phyloP scores from a whole-genome alignment of 441 rosid genomes.

The Jatropha podagrica region DNA sequence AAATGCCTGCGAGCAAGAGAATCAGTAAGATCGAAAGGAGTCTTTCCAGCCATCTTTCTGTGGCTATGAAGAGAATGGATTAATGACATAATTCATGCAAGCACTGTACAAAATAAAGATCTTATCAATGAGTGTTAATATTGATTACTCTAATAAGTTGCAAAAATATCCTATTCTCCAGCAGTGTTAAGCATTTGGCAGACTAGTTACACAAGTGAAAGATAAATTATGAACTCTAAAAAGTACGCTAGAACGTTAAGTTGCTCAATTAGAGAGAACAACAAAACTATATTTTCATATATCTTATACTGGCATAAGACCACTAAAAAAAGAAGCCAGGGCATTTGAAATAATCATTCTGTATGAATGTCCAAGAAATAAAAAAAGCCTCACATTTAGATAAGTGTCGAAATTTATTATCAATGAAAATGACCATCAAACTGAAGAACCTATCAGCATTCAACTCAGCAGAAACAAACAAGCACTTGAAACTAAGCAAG shows the following conservation, averaged over 20 bases:
- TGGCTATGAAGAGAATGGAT: constrained; percentile 1
- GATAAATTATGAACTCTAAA: background rate
- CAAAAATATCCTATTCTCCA: background rate
- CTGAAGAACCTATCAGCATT: background rate
- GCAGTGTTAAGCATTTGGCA: background rate
- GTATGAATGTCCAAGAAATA: too few species aligned
- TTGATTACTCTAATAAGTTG: background rate
- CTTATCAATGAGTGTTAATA: background rate
- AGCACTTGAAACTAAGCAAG: background rate
- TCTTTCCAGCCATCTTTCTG: background rate
- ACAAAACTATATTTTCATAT: too few species aligned
- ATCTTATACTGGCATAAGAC: too few species aligned
- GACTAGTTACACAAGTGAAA: background rate
- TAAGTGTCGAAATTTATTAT: too few species aligned
- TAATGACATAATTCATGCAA: background rate
- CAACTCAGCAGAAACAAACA: background rate
- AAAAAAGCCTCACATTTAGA: too few species aligned
- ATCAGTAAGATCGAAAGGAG: background rate
- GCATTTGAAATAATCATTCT: too few species aligned
- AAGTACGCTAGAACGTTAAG: background rate
- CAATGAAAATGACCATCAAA: too few species aligned
- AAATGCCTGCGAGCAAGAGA: constrained; percentile 45
- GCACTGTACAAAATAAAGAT: background rate
- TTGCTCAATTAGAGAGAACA: too few species aligned
- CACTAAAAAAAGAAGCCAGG: too few species aligned